Percentiles rank a stretch among this genome's conserved stretches.
Evolutionary conservation across 768 basidiomycete species (phyloP).

Genomic region (Hypholoma sublateritium): DNA sequence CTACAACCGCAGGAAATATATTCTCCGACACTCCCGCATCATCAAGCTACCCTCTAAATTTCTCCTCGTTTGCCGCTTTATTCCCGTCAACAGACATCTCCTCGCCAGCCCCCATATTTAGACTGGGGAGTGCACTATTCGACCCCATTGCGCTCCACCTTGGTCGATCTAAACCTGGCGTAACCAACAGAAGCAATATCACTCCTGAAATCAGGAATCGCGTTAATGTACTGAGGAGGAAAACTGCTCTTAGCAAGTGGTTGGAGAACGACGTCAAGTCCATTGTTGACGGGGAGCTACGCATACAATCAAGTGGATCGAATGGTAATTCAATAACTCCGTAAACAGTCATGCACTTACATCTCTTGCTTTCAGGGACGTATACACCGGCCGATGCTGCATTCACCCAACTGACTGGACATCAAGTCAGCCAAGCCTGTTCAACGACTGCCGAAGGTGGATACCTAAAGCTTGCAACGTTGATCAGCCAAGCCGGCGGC

Average conservation of each 20-base stretch:
- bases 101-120: conserved; percentile 78
- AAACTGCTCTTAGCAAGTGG: conserved; percentile 83
- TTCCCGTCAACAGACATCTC: conserved; percentile 73
- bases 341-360: background rate
- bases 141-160: conserved; percentile 77
- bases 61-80: conserved; percentile 72
- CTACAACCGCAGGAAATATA: conserved; percentile 9
- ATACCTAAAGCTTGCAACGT: conserved; percentile 82
- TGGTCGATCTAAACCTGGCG: conserved; percentile 26
- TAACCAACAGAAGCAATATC: conserved; percentile 31
- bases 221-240: conserved; percentile 64
- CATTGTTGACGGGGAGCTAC: conserved; percentile 69
- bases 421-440: conserved; percentile 85
- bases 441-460: conserved; percentile 71
- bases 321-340: conserved; percentile 18
- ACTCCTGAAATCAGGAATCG: conserved; percentile 64
- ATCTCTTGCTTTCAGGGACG: conserved; percentile 25
- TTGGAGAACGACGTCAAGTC: conserved; percentile 71
- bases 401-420: conserved; percentile 81
- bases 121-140: conserved; percentile 87
- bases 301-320: conserved; percentile 28
- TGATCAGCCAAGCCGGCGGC: conserved; percentile 85
- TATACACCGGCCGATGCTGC: conserved; percentile 47
- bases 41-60: conserved; percentile 52
- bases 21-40: conserved; percentile 23